Evolutionary conservation across 2,329 filamentous ascomycete genomes (phyloP).

Genomic region (Ophiognomonia clavigignenti-juglandacearum): DNA sequence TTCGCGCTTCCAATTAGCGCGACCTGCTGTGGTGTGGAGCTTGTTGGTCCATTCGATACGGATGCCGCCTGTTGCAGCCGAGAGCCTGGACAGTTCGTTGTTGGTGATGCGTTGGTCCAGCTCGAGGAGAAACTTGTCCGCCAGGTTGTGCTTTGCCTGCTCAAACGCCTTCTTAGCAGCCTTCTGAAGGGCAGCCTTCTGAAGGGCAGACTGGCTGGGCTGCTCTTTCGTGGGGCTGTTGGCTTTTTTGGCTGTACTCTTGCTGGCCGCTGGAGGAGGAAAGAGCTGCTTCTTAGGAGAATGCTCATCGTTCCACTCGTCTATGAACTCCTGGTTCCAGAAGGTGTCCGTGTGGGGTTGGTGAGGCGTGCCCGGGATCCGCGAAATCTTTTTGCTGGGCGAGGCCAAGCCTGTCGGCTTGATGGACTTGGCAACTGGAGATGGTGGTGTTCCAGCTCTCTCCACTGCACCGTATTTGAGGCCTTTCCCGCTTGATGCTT

Average conservation of each 20-base stretch:
- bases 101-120: constrained; percentile 63
- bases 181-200: constrained; percentile 28
- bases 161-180: constrained; percentile 58
- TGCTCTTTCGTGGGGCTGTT: constrained; percentile 25
- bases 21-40: constrained; percentile 74
- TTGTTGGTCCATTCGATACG: constrained; percentile 70
- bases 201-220: constrained; percentile 23
- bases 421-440: constrained; percentile 3
- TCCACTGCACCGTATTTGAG: neutral
- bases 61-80: constrained; percentile 63
- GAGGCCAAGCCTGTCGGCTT: constrained; percentile 22
- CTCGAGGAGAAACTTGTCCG: constrained; percentile 59
- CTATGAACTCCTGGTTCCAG: constrained; percentile 54
- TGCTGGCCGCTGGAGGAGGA: constrained; percentile 22
- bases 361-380: constrained; percentile 51
- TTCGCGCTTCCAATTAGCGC: constrained; percentile 67
- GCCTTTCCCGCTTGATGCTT: neutral
- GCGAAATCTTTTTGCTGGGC: constrained; percentile 28
- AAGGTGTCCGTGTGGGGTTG: constrained; percentile 51
- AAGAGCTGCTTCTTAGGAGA: constrained; percentile 39
- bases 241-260: constrained; percentile 25
- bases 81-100: constrained; percentile 53
- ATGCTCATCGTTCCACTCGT: constrained; percentile 61
- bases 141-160: constrained; percentile 55
- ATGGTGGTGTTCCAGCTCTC: constrained; percentile 10